Base-by-base conservation (phyloP, 1,284 basidiomycete genomes). In the Pseudozyma pruni region DNA sequence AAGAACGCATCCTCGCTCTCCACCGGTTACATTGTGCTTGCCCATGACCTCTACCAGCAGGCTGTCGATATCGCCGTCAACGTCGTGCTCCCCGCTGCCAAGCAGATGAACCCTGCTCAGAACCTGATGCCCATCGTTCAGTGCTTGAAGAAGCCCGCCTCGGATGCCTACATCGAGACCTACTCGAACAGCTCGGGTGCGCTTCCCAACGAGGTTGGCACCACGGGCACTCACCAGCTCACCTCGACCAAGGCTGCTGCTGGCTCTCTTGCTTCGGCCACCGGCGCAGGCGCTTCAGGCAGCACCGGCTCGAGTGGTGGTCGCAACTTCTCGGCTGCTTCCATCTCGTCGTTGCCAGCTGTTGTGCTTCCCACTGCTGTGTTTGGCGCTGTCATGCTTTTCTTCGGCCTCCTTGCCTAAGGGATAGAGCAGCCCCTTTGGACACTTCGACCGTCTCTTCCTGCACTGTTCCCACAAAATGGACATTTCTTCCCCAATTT, bases 21-120 rank as follows among this genome's bases (percentile, higher is more conserved):
- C 90, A 94, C 83, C 93, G 91, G 91, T 38, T 95, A 95, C 86
- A 89, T 94, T 79, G 92, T 95, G 41, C 86, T 98, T 22, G 76
- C 67, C 17, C 80, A 81, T 70, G 80, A 81, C 62, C 67, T 81
- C 4, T 81, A 79, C 72, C 58, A 74, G 59, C 79, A 81, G 61
- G 63, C 76, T 11, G 78, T 80, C 54, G 78, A 79, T 42, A 67
- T 81, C 32, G 76, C 80, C 35, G 64, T 74, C 48, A 64, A 77
- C 49, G 47, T 75, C 31, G 67, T 81, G 32, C 76, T 81, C 14
- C 78, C 78, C 13, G 47, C 59, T 25, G 80, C 79, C n/a, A 59
- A 58, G 22, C 45, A 53, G 50, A 59, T 71, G 51, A 83, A 86
- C 40, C 89, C 89, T 44, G 79, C 86, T 16, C 87, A 92, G 80